Percentiles rank a stretch among this genome's conserved stretches.
These are phyloP conservation scores for Baeospora myosura DNA, from an alignment of 1,284 basidiomycete species.

Conservation along the genomic window DNA sequence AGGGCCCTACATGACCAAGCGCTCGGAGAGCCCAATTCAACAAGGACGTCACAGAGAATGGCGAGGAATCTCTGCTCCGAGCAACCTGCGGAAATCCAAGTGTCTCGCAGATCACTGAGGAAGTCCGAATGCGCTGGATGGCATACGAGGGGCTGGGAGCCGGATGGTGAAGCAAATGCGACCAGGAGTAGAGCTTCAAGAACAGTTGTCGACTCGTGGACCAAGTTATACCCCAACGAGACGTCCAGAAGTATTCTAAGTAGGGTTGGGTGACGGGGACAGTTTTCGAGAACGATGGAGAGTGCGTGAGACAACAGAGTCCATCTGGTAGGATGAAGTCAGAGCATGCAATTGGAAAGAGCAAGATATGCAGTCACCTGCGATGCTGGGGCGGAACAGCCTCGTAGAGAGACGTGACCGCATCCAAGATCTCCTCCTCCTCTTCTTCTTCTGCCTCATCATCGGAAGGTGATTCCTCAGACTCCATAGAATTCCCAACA, in stretches of 20 bases:
- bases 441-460: slow-evolving; percentile 22
- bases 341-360: background rate
- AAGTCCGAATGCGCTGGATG: slow-evolving; percentile 33
- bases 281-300: slow-evolving; percentile 35
- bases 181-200: slow-evolving; percentile 30
- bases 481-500: slow-evolving; percentile 39
- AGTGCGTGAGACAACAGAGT: slow-evolving; percentile 45
- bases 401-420: slow-evolving; percentile 34
- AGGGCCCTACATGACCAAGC: slow-evolving; percentile 35
- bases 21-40: slow-evolving; percentile 10
- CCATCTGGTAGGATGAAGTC: slow-evolving; percentile 25
- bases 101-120: slow-evolving; percentile 26
- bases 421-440: slow-evolving; percentile 27
- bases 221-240: slow-evolving; percentile 32
- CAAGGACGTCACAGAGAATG: slow-evolving; percentile 17
- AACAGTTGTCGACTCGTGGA: slow-evolving; percentile 34
- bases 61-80: slow-evolving; percentile 13
- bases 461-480: slow-evolving; percentile 13
- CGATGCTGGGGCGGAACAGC: slow-evolving; percentile 40
- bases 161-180: slow-evolving; percentile 24
- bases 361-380: slow-evolving; percentile 27
- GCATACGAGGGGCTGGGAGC: slow-evolving; percentile 22
- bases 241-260: slow-evolving; percentile 41
- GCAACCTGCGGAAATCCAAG: slow-evolving; percentile 27
- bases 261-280: slow-evolving; percentile 39